Percentiles rank a stretch among this genome's conserved stretches.
Evolutionary conservation across 495 filamentous ascomycete species (phyloP).

Genomic region (Poronia punctata): DNA sequence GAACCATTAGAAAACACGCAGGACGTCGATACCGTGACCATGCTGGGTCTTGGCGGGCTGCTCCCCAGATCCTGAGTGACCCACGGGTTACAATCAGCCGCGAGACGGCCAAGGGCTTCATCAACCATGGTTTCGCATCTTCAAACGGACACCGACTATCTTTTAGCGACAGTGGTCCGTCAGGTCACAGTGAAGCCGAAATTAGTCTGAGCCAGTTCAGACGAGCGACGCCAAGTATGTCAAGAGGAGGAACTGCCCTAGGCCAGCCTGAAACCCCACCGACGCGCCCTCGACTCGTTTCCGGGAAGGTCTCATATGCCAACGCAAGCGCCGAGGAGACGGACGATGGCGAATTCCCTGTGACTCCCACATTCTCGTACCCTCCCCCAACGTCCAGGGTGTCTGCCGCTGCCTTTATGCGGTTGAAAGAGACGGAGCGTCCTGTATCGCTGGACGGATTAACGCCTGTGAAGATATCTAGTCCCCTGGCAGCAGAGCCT

Average conservation of each 20-base stretch:
- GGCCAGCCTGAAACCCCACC: conserved; percentile 1
- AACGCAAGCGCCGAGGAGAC: conserved; percentile 22
- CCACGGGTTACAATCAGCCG: conserved; percentile 39
- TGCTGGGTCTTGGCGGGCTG: conserved; percentile 42
- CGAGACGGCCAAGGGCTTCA: conserved; percentile 29
- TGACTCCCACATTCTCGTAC: conserved; percentile 28
- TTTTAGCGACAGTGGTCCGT: conserved; percentile 21
- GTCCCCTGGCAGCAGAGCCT: conserved; percentile 13
- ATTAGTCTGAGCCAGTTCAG: conserved; percentile 34
- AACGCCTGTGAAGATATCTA: conserved; percentile 18
- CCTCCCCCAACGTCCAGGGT: conserved; percentile 24
- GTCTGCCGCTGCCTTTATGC: conserved; percentile 23
- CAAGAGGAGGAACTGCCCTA: conserved; percentile 4
- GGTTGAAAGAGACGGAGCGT: conserved; percentile 26
- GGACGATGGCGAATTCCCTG: conserved; percentile 16
- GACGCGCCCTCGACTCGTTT: conserved; percentile 19
- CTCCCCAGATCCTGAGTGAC: conserved; percentile 34
- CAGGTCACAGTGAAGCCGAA: conserved; percentile 32
- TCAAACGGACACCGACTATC: conserved; percentile 13
- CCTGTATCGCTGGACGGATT: conserved; percentile 21
- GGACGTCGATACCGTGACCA: conserved; percentile 39
- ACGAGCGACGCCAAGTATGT: conserved; percentile 13
- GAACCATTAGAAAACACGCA: conserved; percentile 36
- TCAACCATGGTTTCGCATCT: conserved; percentile 11
- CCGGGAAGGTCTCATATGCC: conserved; percentile 29